Evolutionary conservation across 805 yeast genomes (phyloP), one percentile per base, ranked within the genome.

Genomic region (Suhomyces prunicola): DNA sequence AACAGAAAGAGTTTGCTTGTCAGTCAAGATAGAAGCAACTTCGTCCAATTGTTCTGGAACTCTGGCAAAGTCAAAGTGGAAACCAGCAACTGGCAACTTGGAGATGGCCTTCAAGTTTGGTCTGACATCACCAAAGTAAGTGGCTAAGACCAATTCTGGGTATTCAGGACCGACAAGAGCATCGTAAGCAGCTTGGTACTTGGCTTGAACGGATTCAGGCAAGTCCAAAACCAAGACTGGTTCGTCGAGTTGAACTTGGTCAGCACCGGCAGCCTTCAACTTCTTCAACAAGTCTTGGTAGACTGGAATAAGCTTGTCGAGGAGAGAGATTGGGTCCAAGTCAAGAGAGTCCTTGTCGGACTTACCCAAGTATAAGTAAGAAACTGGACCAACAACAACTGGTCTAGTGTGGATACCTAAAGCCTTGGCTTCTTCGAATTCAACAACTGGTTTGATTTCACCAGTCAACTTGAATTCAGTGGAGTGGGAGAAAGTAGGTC

Each of bases 101-200:
- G 87, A 85, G 78, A 94, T 81, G 65, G 97, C 92, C 62, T 77
- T 79, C 72, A 92, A 79, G 89, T 94, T 94, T 80, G 98, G 98
- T 79, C 91, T 87, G 67, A 90, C 97, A 69, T 96, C 97, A 82
- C 99, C 99, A 74, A 94, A 94, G 86, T 94, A 94, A 67, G 98
- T 80, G 70, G 98, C 83, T 69, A 94, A 75, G 65, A 87, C 77
- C 64, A 94, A 76, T 75, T 88, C 85, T 75, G 96, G 97, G 55
- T 72, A 70, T 66, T 79, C 84, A 67, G 84, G 78, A 63, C 86
- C 84, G 47, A 54, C 60, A 55, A 93, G 80, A 73, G 74, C 81
- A 62, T 85, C 88, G 80, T 84, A 94, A 70, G 98, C 96, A 57
- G 84, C 81, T 83, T 90, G 85, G 87, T 80, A 90, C 73, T 96